Evolutionary conservation across 108 stramenopile genomes (phyloP), one percentile per base, ranked within the genome.

Genomic region (Chaetoceros muelleri): DNA sequence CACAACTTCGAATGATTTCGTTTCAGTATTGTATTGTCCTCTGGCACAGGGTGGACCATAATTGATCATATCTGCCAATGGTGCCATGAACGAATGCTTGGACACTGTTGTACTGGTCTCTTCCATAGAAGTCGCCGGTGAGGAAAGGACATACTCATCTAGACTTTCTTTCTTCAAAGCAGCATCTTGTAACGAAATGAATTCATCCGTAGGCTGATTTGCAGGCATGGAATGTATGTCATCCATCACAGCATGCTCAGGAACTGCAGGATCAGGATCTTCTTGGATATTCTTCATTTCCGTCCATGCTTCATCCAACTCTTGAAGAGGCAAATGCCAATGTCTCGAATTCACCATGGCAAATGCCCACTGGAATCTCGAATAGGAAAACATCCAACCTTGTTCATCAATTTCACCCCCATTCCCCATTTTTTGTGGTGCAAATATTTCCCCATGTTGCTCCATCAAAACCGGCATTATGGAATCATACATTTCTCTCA

Each of bases 31-130:
- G 76, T 90, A 90, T 5, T 45, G n/a, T 8, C 85, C 88, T 13
- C 73, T 72, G 0, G 85, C 79, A 71, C 88, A 86, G 8, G 88
- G 88, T 24, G 84, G 84, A 44, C 88, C 88, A 72, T 86, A 90
- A 48, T 86, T 86, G 19, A 90, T 60, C 65, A 90, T 58, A 70
- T 90, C 88, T 2, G 85, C 88, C 40, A 90, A 60, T 7, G 88
- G 88, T 44, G 84, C 85, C 62, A 90, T 54, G 56, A 90, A 90
- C n/a, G 85, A 82, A 65, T 80, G 85, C 25, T 66, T 59, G 26
- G 45, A 30, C 5, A 62, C 23, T 60, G 47, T 2, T 44, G 49
- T 22, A 23, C 44, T 31, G 2, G 45, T 60, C 21, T 28, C 52
- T 58, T 73, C 48, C 40, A 5, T 16, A 1, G 0, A 22, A 19